Percentiles rank a stretch among this genome's conserved stretches.
These are phyloP conservation scores for Argentina anserina DNA, from an alignment of 306 rosid species.

Conservation along the genomic window DNA sequence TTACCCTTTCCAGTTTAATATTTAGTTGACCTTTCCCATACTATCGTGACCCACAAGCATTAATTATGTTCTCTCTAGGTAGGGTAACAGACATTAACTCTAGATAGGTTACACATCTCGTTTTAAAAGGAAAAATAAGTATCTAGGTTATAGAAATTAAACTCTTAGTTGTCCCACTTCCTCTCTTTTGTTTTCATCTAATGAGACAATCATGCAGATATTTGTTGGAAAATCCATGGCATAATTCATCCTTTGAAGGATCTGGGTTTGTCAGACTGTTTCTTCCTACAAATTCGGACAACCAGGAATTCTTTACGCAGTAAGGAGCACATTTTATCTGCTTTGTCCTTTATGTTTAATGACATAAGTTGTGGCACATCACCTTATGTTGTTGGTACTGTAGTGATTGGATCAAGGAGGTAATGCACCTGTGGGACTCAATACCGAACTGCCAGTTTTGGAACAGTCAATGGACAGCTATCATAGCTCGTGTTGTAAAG, in stretches of 20 bases:
- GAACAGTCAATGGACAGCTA: constrained; percentile 97
- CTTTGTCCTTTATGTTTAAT: constrained; percentile 26
- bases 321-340: constrained; percentile 46
- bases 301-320: constrained; percentile 76
- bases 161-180: neutral
- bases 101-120: too few relatives aligned
- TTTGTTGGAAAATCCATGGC: constrained; percentile 95
- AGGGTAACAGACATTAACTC: too few relatives aligned
- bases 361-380: constrained; percentile 19
- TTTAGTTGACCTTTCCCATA: constrained; percentile 3
- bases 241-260: constrained; percentile 95
- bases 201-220: constrained; percentile 57
- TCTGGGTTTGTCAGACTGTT: constrained; percentile 95
- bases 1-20: neutral
- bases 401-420: constrained; percentile 80
- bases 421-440: constrained; percentile 76
- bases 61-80: neutral
- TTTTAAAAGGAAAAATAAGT: neutral
- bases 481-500: constrained; percentile 84
- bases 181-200: constrained; percentile 20
- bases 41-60: neutral
- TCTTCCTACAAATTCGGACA: constrained; percentile 86
- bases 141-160: neutral
- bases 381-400: constrained; percentile 30
- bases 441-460: constrained; percentile 97